These are phyloP conservation scores for Claviceps monticola DNA, from an alignment of 2,329 filamentous ascomycete genomes.

Conservation along the genomic window DNA sequence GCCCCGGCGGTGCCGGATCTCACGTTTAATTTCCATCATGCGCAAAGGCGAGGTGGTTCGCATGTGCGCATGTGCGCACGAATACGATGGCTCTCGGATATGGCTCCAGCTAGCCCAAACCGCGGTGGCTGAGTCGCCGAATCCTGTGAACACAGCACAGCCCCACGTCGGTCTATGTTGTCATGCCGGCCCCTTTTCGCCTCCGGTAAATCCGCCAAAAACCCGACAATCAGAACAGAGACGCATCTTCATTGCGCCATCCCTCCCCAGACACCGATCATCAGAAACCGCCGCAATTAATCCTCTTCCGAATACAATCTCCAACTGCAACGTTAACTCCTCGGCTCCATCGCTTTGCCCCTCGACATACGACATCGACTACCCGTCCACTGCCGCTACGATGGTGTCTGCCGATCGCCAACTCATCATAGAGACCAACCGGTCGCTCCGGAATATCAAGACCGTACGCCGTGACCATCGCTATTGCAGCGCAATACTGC, in stretches of 20 bases:
- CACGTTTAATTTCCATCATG: too few relatives aligned
- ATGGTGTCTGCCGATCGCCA: slow-evolving; percentile 41
- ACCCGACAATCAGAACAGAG: not conserved
- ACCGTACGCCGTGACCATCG: slow-evolving; percentile 35
- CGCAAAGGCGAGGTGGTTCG: not conserved
- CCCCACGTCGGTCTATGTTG: not conserved
- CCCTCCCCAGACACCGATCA: not conserved
- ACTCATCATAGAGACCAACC: slow-evolving; percentile 57
- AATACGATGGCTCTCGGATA: not conserved
- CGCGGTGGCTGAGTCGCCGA: not conserved
- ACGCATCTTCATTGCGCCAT: not conserved
- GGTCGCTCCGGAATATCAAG: slow-evolving; percentile 77
- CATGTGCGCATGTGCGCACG: not conserved
- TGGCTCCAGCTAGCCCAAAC: not conserved
- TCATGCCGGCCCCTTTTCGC: not conserved
- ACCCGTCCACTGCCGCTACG: slow-evolving; percentile 7
- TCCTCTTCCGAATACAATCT: not conserved
- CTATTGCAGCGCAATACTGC: not conserved
- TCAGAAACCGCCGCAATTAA: not conserved
- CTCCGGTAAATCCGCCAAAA: too few relatives aligned
- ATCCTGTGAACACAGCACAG: not conserved
- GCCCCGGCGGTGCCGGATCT: too few relatives aligned
- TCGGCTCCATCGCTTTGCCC: not conserved
- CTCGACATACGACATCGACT: not conserved
- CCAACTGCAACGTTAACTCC: not conserved